phyloP scores from a whole-genome alignment of 2,329 filamentous ascomycete species.

The Moelleriella libera region DNA sequence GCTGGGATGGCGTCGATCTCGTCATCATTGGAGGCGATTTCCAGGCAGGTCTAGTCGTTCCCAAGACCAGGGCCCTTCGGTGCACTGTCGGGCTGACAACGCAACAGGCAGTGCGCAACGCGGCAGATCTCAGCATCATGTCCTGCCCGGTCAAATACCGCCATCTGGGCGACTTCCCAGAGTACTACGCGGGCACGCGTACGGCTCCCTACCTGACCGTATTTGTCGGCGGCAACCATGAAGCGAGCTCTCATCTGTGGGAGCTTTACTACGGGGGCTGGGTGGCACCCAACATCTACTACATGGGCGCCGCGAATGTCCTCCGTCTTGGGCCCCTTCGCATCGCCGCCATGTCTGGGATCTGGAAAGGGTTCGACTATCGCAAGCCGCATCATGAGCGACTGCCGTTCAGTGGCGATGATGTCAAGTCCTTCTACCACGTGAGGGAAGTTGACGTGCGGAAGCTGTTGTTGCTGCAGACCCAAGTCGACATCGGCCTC shows the following conservation, averaged over 20 bases:
- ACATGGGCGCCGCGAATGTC: constrained; percentile 85
- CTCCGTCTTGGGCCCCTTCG: constrained; percentile 70
- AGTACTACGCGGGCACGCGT: constrained; percentile 74
- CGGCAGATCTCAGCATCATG: constrained; percentile 75
- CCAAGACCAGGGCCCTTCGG: too few relatives aligned
- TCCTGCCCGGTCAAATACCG: constrained; percentile 83
- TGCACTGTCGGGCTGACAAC: too few relatives aligned
- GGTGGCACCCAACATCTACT: constrained; percentile 96
- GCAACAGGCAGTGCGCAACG: constrained; percentile 73
- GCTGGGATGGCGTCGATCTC: constrained; percentile 73
- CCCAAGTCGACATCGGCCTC: constrained; percentile 78
- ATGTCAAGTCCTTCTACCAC: constrained; percentile 77
- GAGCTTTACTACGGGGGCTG: constrained; percentile 95
- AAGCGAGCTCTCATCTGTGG: constrained; percentile 79
- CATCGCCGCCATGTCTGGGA: constrained; percentile 82
- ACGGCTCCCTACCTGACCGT: constrained; percentile 78
- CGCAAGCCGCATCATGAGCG: constrained; percentile 71
- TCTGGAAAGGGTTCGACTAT: constrained; percentile 89
- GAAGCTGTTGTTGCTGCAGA: constrained; percentile 72
- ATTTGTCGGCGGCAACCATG: constrained; percentile 91
- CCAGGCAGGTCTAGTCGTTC: constrained; percentile 41
- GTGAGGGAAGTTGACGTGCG: constrained; percentile 81
- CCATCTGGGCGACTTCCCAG: constrained; percentile 78
- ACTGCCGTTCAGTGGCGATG: constrained; percentile 65
- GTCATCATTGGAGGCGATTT: constrained; percentile 96